Conservation (phyloP, 495 filamentous ascomycete genomes). For the Neurospora tetrasperma region DNA sequence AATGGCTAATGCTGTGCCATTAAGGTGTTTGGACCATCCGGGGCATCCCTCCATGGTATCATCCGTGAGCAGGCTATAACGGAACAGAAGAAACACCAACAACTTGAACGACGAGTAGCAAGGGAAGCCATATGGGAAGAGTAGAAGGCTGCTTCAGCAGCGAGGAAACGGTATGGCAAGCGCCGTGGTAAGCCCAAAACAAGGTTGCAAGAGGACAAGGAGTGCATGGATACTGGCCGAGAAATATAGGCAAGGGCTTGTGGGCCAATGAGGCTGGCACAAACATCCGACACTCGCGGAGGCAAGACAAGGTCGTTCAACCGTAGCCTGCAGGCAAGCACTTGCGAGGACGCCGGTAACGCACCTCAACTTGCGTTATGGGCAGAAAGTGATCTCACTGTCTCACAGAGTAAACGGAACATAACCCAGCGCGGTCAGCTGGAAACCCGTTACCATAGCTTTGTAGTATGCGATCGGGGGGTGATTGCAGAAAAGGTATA, state of each 20-base stretch:
- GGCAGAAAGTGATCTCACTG: conserved; percentile 11
- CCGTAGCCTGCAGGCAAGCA: conserved; percentile 10
- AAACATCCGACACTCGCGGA: conserved; percentile 23
- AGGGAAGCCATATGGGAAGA: conserved; percentile 6
- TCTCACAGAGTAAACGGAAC: conserved; percentile 13
- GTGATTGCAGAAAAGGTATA: conserved; percentile 11
- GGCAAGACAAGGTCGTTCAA: conserved; percentile 23
- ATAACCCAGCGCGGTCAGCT: conserved; percentile 8
- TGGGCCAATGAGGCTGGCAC: conserved; percentile 22
- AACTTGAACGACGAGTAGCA: conserved; percentile 13
- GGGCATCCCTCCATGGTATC: conserved; percentile 17
- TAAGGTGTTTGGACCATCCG: conserved; percentile 35
- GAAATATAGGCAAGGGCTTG: conserved; percentile 14
- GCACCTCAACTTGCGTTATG: conserved; percentile 4
- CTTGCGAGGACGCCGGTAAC: conserved; percentile 2
- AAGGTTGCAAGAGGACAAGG: conserved; percentile 16
- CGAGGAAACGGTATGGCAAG: conserved; percentile 16
- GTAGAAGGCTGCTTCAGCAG: not conserved
- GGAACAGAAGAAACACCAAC: conserved; percentile 16
- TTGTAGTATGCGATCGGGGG: conserved; percentile 13
- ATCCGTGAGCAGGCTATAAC: conserved; percentile 17
- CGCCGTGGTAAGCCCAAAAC: conserved; percentile 14
- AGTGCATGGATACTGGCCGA: conserved; percentile 20
- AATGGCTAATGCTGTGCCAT: conserved; percentile 45
- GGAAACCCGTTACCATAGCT: conserved; percentile 2